phyloP scores from a whole-genome alignment of 2,329 filamentous ascomycete genomes.

The Arthroderma uncinatum region DNA sequence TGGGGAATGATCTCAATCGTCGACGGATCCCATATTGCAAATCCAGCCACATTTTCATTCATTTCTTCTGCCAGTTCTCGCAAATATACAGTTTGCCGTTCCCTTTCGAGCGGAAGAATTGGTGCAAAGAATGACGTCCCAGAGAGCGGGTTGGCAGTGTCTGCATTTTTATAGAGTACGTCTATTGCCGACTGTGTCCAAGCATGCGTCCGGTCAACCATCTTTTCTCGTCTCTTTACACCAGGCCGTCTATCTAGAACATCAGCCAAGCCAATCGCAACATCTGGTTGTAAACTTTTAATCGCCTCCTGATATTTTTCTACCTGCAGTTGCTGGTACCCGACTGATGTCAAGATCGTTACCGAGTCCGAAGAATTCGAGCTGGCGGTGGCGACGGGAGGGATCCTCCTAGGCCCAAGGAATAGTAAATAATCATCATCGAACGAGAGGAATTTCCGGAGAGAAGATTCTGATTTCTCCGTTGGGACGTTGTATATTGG shows the following conservation, averaged over 20 bases:
- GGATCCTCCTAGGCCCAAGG: conserved; percentile 64
- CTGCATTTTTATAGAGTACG: conserved; percentile 25
- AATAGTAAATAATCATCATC: conserved; percentile 56
- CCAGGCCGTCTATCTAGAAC: conserved; percentile 48
- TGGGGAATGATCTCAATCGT: conserved; percentile 57
- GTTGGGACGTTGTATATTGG: conserved; percentile 43
- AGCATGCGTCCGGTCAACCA: conserved; percentile 72
- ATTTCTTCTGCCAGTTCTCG: conserved; percentile 57
- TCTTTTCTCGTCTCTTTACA: conserved; percentile 64
- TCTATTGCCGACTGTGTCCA: conserved; percentile 64
- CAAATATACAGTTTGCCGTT: conserved; percentile 70
- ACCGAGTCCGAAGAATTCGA: conserved; percentile 61
- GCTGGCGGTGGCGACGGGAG: conserved; percentile 58
- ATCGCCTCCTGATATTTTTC: conserved; percentile 58
- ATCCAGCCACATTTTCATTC: conserved; percentile 47
- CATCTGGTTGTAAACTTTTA: conserved; percentile 60
- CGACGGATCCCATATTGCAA: conserved; percentile 68
- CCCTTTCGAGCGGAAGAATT: conserved; percentile 62
- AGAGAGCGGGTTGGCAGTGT: conserved; percentile 20
- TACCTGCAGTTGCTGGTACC: conserved; percentile 61
- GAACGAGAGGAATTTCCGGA: conserved; percentile 68
- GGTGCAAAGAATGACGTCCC: conserved; percentile 49
- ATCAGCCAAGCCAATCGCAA: conserved; percentile 69
- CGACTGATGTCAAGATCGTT: conserved; percentile 73
- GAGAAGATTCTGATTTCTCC: conserved; percentile 40